A percentile compares a stretch with the other conserved stretches of the same genome.
Evolutionary conservation across 2,329 filamentous ascomycete species (phyloP).

Genomic region (Colletotrichum australisinense): DNA sequence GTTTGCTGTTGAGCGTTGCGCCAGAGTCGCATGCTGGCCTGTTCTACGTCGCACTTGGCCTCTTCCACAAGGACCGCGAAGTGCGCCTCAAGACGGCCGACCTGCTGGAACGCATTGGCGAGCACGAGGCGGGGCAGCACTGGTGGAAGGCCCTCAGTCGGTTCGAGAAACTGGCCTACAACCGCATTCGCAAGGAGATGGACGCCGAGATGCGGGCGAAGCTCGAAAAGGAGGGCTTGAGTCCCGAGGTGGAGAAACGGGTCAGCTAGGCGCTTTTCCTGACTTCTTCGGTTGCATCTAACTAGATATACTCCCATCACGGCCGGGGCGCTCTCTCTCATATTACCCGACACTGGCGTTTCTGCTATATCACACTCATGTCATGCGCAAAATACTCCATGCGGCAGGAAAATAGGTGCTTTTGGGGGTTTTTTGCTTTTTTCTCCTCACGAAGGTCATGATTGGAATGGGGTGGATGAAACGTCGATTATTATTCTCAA

Average conservation of each 20-base stretch:
- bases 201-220: conserved; percentile 63
- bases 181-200: conserved; percentile 77
- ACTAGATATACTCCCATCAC: conserved; percentile 20
- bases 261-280: conserved; percentile 53
- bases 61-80: conserved; percentile 89
- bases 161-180: conserved; percentile 89
- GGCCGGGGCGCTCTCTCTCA: conserved; percentile 7
- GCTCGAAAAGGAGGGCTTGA: conserved; percentile 57
- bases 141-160: conserved; percentile 90
- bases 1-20: conserved; percentile 82
- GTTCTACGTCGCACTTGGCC: conserved; percentile 89
- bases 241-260: conserved; percentile 56
- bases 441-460: conserved; percentile 29
- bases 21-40: conserved; percentile 89
- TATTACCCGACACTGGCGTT: conserved; percentile 11
- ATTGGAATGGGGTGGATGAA: conserved; percentile 29
- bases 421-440: not conserved
- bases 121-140: conserved; percentile 91
- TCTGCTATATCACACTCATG: not conserved
- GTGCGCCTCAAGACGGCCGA: conserved; percentile 83
- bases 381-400: not conserved
- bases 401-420: not conserved
- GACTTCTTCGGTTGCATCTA: conserved; percentile 21
- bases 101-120: conserved; percentile 82
- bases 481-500: conserved; percentile 27